Base-by-base conservation (phyloP, 2,329 filamentous ascomycete species). In the Phaeoacremonium minimum region DNA sequence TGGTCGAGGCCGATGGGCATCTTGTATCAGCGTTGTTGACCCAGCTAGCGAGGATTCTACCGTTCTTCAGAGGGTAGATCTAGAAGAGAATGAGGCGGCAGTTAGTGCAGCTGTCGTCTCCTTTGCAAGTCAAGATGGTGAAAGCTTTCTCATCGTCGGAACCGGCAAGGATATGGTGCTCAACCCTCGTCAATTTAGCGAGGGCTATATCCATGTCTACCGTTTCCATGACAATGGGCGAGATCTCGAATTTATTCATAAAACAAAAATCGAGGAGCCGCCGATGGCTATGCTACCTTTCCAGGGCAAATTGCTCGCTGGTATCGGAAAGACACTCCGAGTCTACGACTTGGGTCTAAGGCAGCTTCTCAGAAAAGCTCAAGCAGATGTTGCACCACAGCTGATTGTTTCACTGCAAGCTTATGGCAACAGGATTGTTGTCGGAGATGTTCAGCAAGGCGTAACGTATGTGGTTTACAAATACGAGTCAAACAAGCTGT, bases 391-490 rank as follows among this genome's bases (percentile, higher is more conserved):
- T 6, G 79, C 82, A 2, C 77, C 87, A 1, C 86, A 87, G 46
- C 73, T 90, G n/a, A 93, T 99, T 47, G 84, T 90, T 22, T 87
- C 85, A 5, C 68, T 99, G 18, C 85, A 93, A 55, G 91, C 89
- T 0, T 89, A 95, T 61, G 91, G 91, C 40, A 91, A 80, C 56
- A 85, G 93, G 18, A 90, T 99, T 43, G 71, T 96, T 35, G 88
- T 95, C 22, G 90, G 88, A 12, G 94, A 99, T 57, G 83, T 96
- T 18, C 85, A 91, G 49, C 89, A 98, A 56, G 90, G 88, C 38
- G 79, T 97, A 38, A 91, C 85, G 0, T 97, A 87, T 49, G 85
- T 94, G 11, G 90, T 94, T 16, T 97, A 95, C 71, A 97, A 98
- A 61, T 83, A 84, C 30, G 80, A 88, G 47, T 86, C 89, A 47